phyloP scores from a whole-genome alignment of 768 basidiomycete species.

The Xerocomellus dryophilus region DNA sequence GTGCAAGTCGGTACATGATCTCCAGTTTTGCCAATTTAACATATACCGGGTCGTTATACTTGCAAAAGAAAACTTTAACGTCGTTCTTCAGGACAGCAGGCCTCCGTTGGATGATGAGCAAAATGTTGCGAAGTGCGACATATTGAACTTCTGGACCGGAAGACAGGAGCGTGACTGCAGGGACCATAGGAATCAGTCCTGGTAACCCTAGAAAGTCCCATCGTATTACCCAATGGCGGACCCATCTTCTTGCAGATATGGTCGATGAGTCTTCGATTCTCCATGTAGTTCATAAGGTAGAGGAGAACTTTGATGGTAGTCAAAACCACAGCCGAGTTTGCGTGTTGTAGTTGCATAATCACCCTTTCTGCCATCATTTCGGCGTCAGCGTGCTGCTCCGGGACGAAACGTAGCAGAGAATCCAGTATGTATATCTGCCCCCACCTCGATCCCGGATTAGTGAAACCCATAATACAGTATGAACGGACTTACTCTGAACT shows the following conservation, averaged over 20 bases:
- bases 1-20: slow-evolving; percentile 96
- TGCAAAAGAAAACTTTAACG: slow-evolving; percentile 99
- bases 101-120: slow-evolving; percentile 94
- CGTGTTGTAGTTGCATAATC: slow-evolving; percentile 89
- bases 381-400: slow-evolving; percentile 81
- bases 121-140: slow-evolving; percentile 92
- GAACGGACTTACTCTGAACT: slow-evolving; percentile 84
- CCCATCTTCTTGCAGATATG: slow-evolving; percentile 97
- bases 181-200: slow-evolving; percentile 1
- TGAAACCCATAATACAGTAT: background rate
- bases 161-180: slow-evolving; percentile 84
- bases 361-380: slow-evolving; percentile 96
- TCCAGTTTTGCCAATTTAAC: slow-evolving; percentile 98
- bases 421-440: slow-evolving; percentile 98
- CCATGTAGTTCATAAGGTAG: slow-evolving; percentile 99
- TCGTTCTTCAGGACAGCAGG: slow-evolving; percentile 93
- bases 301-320: slow-evolving; percentile 96
- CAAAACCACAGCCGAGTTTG: slow-evolving; percentile 98
- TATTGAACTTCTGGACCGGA: slow-evolving; percentile 99
- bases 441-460: slow-evolving; percentile 61
- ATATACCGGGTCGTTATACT: slow-evolving; percentile 99
- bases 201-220: background rate
- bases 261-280: slow-evolving; percentile 79
- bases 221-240: slow-evolving; percentile 76
- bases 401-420: slow-evolving; percentile 90